phyloP scores from a whole-genome alignment of 1,284 basidiomycete genomes.

The Cutaneotrichosporon spelunceum region DNA sequence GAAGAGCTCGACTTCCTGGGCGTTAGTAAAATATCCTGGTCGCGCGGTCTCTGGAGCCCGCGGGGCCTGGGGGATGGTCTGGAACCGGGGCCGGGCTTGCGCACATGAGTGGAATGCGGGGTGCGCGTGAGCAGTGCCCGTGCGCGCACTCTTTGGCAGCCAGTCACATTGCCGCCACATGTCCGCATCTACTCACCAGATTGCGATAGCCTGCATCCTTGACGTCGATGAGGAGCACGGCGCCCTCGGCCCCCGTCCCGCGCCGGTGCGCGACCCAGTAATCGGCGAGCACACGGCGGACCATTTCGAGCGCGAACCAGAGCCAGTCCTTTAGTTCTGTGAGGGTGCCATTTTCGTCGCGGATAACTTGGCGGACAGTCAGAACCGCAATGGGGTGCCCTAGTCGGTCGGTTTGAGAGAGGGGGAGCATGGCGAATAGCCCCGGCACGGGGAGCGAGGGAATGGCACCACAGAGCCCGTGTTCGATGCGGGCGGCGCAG shows the following conservation, averaged over 20 bases:
- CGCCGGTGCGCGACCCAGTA: conserved; percentile 34
- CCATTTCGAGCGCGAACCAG: conserved; percentile 48
- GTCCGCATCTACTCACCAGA: conserved; percentile 34
- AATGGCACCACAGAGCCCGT: conserved; percentile 32
- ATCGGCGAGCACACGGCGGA: conserved; percentile 37
- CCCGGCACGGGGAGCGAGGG: conserved; percentile 29
- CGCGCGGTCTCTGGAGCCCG: not conserved
- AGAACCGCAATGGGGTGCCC: conserved; percentile 46
- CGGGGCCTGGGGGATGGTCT: too few species aligned
- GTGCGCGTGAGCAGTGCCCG: not conserved
- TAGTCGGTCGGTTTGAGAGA: conserved; percentile 31
- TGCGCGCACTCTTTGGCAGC: not conserved
- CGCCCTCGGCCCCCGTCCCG: conserved; percentile 37
- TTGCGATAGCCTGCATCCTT: conserved; percentile 48
- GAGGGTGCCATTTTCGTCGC: conserved; percentile 39
- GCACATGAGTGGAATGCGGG: not conserved
- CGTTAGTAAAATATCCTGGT: conserved; percentile 7
- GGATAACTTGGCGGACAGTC: conserved; percentile 33
- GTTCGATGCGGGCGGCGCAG: conserved; percentile 27
- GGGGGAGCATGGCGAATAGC: conserved; percentile 43
- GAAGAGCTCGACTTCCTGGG: conserved; percentile 49
- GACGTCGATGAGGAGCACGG: conserved; percentile 46
- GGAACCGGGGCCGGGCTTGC: too few species aligned
- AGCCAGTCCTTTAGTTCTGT: conserved; percentile 45
- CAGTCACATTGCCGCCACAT: not conserved